Evolutionary conservation across 2,329 filamentous ascomycete genomes (phyloP), one percentile per base, ranked within the genome.

Genomic region (Fonsecaea erecta): DNA sequence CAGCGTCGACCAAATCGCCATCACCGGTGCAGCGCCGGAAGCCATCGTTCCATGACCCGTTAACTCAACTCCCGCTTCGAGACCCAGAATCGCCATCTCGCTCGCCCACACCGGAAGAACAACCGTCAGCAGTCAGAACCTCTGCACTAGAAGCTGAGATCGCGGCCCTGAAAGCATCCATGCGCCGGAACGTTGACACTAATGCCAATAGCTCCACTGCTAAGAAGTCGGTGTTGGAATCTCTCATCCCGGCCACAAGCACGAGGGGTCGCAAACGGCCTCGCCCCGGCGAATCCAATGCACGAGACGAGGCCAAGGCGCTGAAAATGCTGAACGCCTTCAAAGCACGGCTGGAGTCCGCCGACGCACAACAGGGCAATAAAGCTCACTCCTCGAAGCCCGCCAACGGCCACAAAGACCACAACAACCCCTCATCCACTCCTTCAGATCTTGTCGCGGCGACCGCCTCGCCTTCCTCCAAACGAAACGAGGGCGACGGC

Each of bases 251-350:
- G 0, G 75, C 79, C 46, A 81, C 75, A 11, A 78, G 80, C 11
- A 81, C 80, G 40, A 77, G 80, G 34, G 81, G 80, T 26, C 78
- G 80, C 16, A 80, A 77, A 70, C 76, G 80, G 11, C 78, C 77
- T n/a, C 72, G 75, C 1, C 76, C 77, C 5, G 77, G 77, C 14
- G 74, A 73, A 21, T 70, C 70, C 51, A 80, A 83, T 21, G 80
- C 76, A 6, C 85, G 76, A 35, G 68, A 87, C 14, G 90, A 92
- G 67, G 81, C 85, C 65, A 85, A 86, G 59, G 83, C 90, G 0
- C 75, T 97, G 16, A 85, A 89, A 62, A 80, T 93, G 48, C 84
- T 98, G 63, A 88, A 89, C 65, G 88, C 88, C 0, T 99, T 98
- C 79, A 90, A 89, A 73, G 85, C 87, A 2, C 92, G 90, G 69